These are phyloP conservation scores for Aurifilum marmelostoma DNA, from an alignment of 2,329 filamentous ascomycete genomes.

Conservation along the genomic window DNA sequence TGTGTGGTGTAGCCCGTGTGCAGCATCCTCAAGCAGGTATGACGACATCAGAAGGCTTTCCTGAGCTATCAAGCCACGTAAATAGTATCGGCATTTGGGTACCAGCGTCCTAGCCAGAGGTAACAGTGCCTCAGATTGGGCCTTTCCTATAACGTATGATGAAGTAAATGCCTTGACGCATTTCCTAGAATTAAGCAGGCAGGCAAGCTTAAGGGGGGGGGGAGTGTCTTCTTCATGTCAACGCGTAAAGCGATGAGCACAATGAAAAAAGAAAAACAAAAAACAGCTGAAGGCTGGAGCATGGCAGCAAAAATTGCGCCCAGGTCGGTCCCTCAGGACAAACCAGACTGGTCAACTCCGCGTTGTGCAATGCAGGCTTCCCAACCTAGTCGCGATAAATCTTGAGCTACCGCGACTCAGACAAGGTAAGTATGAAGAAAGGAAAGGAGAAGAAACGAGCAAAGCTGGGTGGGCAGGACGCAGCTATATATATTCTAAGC, in stretches of 20 bases:
- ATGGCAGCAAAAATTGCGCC: constrained; percentile 53
- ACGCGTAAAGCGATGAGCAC: constrained; percentile 42
- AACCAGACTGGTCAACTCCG: constrained; percentile 52
- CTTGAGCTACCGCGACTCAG: constrained; percentile 47
- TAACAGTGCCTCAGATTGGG: no score
- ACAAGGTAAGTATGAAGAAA: constrained; percentile 56
- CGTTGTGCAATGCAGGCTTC: constrained; percentile 58
- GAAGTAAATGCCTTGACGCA: background rate
- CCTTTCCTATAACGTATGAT: no score
- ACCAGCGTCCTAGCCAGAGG: no score
- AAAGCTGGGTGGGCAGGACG: constrained; percentile 23
- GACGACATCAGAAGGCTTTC: constrained; percentile 11
- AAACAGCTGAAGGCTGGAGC: constrained; percentile 27
- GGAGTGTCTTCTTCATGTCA: constrained; percentile 47
- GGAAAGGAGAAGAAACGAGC: constrained; percentile 35
- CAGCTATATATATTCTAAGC: constrained; percentile 16
- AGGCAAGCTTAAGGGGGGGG: background rate
- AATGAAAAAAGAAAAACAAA: constrained; percentile 47
- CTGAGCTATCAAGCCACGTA: background rate
- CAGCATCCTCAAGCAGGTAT: background rate
- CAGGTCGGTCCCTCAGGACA: constrained; percentile 56
- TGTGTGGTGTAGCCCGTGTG: background rate
- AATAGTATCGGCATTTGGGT: background rate
- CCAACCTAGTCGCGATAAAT: constrained; percentile 45
- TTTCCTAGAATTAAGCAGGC: background rate